phyloP scores from a whole-genome alignment of 768 basidiomycete species.

The Baorangia bicolor region DNA sequence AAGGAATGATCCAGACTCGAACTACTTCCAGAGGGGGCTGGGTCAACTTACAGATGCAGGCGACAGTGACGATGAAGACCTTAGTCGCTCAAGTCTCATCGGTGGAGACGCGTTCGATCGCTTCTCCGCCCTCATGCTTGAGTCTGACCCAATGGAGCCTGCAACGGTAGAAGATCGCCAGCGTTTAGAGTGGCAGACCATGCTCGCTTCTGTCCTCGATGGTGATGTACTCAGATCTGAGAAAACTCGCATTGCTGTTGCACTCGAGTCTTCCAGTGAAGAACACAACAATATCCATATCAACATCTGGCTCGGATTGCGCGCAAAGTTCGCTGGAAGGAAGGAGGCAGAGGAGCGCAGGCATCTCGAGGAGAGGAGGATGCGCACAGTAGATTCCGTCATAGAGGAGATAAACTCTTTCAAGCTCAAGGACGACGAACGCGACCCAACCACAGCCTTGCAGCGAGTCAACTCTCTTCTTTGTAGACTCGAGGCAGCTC shows the following conservation, averaged over 20 bases:
- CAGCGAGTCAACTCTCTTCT: slow-evolving; percentile 65
- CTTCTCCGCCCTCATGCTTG: slow-evolving; percentile 51
- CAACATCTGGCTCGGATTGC: slow-evolving; percentile 86
- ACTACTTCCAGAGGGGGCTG: slow-evolving; percentile 74
- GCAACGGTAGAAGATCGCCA: slow-evolving; percentile 74
- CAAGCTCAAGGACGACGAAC: slow-evolving; percentile 48
- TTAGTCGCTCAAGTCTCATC: slow-evolving; percentile 41
- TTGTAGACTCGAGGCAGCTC: slow-evolving; percentile 74
- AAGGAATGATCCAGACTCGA: slow-evolving; percentile 78
- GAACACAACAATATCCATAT: slow-evolving; percentile 66
- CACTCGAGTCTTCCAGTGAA: slow-evolving; percentile 65
- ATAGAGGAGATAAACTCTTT: slow-evolving; percentile 84
- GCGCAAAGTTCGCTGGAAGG: slow-evolving; percentile 80
- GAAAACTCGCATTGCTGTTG: slow-evolving; percentile 87
- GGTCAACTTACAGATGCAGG: slow-evolving; percentile 68
- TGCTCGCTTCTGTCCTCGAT: slow-evolving; percentile 89
- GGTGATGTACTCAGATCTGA: slow-evolving; percentile 96
- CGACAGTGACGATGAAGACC: slow-evolving; percentile 75
- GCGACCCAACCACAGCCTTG: slow-evolving; percentile 45
- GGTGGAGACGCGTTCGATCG: slow-evolving; percentile 49
- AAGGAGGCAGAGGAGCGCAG: slow-evolving; percentile 81
- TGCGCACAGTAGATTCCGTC: slow-evolving; percentile 76
- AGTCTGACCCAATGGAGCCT: slow-evolving; percentile 64
- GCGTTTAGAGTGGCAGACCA: slow-evolving; percentile 92
- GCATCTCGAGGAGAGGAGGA: slow-evolving; percentile 78